Conservation (phyloP, 495 filamentous ascomycete genomes). For the Chaetomium cochliodes region DNA sequence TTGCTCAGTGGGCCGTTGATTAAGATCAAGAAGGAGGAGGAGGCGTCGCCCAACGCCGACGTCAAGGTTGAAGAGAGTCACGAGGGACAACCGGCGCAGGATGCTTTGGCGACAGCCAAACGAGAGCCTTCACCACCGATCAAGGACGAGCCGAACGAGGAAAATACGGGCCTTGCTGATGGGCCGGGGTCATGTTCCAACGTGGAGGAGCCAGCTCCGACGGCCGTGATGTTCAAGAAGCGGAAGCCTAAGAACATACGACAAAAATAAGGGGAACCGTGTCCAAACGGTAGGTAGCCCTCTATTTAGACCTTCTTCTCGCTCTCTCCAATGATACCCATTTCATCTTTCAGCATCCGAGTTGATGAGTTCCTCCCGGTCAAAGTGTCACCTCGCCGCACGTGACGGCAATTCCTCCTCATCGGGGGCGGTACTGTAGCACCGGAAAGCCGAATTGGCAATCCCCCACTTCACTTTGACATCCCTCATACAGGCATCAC, state of each 20-base stretch:
- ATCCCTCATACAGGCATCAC: background rate
- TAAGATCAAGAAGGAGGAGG: conserved; percentile 37
- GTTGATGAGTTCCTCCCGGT: background rate
- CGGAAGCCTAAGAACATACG: conserved; percentile 77
- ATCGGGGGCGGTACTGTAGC: no score
- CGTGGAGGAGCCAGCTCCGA: background rate
- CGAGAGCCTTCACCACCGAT: conserved; percentile 16
- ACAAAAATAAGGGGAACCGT: conserved; percentile 40
- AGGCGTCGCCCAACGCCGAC: conserved; percentile 39
- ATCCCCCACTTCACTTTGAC: background rate
- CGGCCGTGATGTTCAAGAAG: conserved; percentile 78
- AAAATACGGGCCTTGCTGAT: conserved; percentile 15
- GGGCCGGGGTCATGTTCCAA: background rate
- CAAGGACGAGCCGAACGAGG: conserved; percentile 28
- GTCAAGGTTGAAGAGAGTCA: conserved; percentile 44
- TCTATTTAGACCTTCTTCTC: background rate
- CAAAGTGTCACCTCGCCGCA: no score
- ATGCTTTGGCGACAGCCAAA: conserved; percentile 34
- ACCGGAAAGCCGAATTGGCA: no score
- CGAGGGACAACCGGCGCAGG: conserved; percentile 15
- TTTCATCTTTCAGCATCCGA: background rate
- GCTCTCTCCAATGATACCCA: conserved; percentile 24
- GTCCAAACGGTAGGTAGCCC: background rate
- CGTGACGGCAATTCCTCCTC: no score
- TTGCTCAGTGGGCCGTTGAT: conserved; percentile 55